Base-by-base conservation (phyloP, 2,329 filamentous ascomycete species). In the Hypoxylon sp. region DNA sequence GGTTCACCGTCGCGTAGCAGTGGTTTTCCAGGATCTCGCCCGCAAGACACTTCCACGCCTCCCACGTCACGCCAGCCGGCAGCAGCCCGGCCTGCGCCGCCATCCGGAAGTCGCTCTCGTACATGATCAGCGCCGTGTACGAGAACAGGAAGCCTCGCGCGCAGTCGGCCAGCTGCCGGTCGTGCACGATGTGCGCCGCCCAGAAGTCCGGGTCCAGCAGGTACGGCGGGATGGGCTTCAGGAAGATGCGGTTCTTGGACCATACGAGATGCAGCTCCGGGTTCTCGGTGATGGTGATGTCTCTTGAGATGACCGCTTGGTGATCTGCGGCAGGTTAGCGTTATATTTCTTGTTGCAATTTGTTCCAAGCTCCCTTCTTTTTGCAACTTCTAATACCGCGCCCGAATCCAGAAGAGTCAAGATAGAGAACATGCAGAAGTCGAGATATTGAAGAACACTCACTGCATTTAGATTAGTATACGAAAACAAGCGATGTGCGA, bases 191-290 rank as follows among this genome's bases (percentile, higher is more conserved):
- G 47, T 70, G 62, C 6, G 45, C 41, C 3, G 55, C 65, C 78
- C 77, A 77, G 62, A 79, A 73, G 11, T 64, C 51, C 9, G 69
- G 67, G 23, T 68, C 69, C 0, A 79, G 67, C 0, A 80, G 68
- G 43, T 73, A 81, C 1, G 66, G 53, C 0, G 79, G 79, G 1
- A 78, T 56, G 0, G 77, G 76, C 54, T 78, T 78, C 9, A 78
- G 41, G 37, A 68, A 72, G 20, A 78, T 77, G 37, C 73, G 70
- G 9, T 71, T 70, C 15, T 69, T 70, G 42, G 71, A 68, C 76
- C 75, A 78, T 24, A 78, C 64, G 38, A 77, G 72, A 45, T 78
- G 76, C 20, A 78, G 66, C 21, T 76, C 72, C 8, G 74, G 64
- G 11, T 68, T 69, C 48, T 78, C 76, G 15, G 73, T 75, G 45